Evolutionary conservation across 805 yeast species (phyloP), one percentile per base, ranked within the genome.

Genomic region (Kodamaea lidongshanica): DNA sequence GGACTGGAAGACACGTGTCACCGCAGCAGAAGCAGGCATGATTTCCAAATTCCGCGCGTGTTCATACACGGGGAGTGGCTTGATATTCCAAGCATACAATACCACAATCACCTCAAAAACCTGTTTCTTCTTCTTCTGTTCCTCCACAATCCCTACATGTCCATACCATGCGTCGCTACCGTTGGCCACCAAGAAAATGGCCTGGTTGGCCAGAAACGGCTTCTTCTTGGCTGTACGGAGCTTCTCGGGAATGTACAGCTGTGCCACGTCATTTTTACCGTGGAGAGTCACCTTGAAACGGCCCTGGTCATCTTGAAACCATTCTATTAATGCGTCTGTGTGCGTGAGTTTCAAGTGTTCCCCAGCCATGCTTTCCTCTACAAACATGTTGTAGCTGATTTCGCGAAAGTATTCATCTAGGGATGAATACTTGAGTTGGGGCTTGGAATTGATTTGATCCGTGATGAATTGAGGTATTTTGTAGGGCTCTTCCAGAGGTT

Each of bases 21-120:
- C 71, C 3, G 80, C 79, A 4, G 74, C 72, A 6, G 80, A 72
- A 12, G 77, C 75, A 1, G 86, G 85, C 28, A 79, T 45, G 8
- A 80, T 46, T 19, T 58, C 50, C 24, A 62, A 49, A 19, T 45
- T 46, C 23, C 52, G 48, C 5, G 63, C 59, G 28, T 63, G 59
- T 4, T 64, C 59, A 2, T 65, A 50, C 7, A 47, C 54, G 1
- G 82, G 82, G 36, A 76, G 56, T 3, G 64, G 63, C 25, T 52
- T 50, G 18, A 55, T 56, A 44, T 77, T 78, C 86, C 87, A 79
- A 10, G 65, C 59, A 44, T 67, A 77, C 12, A 74, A 58, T 32
- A 69, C 70, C 18, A 78, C 50, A 11, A 73, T 55, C 29, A 78
- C 50, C 28, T 67, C 70, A 27, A 67, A 43, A 3, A 48, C 35